phyloP scores from a whole-genome alignment of 495 filamentous ascomycete species.

The Letharia lupina region DNA sequence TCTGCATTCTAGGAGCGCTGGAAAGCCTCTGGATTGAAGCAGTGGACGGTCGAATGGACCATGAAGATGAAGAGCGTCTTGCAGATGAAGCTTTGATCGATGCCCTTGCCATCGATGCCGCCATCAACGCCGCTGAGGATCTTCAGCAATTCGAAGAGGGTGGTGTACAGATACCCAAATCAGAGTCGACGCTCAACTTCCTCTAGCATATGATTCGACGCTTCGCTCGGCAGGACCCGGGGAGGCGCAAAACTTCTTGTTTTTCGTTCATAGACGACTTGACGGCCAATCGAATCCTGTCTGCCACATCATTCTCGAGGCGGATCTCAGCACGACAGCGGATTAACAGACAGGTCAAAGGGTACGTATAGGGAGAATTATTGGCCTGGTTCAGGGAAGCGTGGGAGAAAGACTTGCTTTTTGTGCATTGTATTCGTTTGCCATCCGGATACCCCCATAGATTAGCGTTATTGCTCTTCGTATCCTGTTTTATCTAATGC shows the following conservation, averaged over 20 bases:
- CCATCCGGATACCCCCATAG: constrained; percentile 13
- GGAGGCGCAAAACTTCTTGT: background rate
- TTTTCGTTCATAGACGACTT: background rate
- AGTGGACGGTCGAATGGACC: constrained; percentile 23
- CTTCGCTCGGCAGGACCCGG: background rate
- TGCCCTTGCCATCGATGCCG: constrained; percentile 24
- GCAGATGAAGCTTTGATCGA: constrained; percentile 21
- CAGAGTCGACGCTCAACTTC: constrained; percentile 7
- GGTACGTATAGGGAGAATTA: constrained; percentile 6
- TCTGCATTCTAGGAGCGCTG: constrained; percentile 64
- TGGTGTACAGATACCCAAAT: constrained; percentile 5
- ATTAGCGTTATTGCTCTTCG: background rate
- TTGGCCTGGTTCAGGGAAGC: background rate
- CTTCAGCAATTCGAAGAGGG: constrained; percentile 6
- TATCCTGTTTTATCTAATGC: background rate
- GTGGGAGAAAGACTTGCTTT: background rate
- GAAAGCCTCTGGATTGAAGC: constrained; percentile 48
- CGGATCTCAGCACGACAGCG: background rate
- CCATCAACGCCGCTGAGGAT: constrained; percentile 19
- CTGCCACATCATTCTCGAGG: background rate
- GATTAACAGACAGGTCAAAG: background rate
- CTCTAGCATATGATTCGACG: background rate
- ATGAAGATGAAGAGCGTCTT: constrained; percentile 15
- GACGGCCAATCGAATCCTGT: background rate
- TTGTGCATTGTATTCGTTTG: background rate